phyloP scores from a whole-genome alignment of 2,329 filamentous ascomycete species.

The Colletotrichum neosansevieriae region DNA sequence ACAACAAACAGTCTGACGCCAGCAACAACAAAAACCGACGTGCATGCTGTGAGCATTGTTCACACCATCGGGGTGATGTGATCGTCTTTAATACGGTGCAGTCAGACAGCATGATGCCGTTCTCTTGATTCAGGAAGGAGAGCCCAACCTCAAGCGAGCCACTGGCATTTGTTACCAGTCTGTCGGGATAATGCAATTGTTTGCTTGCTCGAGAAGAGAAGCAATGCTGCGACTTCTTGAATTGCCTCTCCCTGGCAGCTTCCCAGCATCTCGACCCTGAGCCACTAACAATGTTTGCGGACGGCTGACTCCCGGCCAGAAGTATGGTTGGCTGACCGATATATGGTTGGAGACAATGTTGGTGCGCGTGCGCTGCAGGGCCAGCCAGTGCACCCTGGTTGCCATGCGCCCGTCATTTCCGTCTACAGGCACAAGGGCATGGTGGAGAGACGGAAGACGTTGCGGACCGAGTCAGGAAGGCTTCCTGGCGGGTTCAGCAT shows the following conservation, averaged over 20 bases:
- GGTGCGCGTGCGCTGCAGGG: neutral
- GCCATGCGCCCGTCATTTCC: neutral
- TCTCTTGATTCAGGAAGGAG: neutral
- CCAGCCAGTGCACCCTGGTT: neutral
- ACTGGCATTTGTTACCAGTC: slow-evolving; percentile 7
- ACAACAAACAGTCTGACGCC: neutral
- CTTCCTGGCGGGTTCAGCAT: neutral
- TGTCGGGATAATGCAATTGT: slow-evolving; percentile 1
- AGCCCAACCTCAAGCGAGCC: neutral
- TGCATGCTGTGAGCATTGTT: neutral
- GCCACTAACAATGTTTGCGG: neutral
- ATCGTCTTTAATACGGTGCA: neutral
- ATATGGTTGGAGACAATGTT: neutral
- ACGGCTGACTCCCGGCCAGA: neutral
- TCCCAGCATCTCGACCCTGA: neutral
- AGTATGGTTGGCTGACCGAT: neutral
- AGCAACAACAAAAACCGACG: neutral
- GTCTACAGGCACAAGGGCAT: neutral
- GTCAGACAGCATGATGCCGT: neutral
- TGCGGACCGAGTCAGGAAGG: neutral
- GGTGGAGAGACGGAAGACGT: neutral
- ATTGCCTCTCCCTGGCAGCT: neutral
- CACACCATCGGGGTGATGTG: neutral
- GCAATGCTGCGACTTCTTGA: neutral
- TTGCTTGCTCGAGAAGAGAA: neutral